A percentile compares a stretch with the other conserved stretches of the same genome.
Conservation (phyloP, 441 rosid genomes). For the Brassica balearica region DNA sequence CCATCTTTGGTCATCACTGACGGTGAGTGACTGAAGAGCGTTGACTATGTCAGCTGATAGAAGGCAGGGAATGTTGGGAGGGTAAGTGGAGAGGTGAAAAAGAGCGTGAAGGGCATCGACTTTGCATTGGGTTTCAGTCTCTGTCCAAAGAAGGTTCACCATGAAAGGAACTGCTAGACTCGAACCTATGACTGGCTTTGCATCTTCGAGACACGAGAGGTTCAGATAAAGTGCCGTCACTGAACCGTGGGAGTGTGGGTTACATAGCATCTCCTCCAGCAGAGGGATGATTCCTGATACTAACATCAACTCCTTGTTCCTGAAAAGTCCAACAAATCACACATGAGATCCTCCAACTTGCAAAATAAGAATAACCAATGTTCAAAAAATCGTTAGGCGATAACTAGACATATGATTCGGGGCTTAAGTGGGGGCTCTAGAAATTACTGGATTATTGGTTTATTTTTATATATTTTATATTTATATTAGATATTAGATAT, state of each 20-base stretch:
- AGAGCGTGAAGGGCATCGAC: constrained; percentile 95
- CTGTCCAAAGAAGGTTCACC: constrained; percentile 65
- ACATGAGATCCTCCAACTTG: constrained; percentile 14
- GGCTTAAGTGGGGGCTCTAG: too few species aligned
- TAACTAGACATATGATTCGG: too few species aligned
- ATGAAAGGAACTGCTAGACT: constrained; percentile 84
- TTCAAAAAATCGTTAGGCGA: too few species aligned
- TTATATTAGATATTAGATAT: too few species aligned
- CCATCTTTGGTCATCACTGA: constrained; percentile 70
- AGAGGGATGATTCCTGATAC: constrained; percentile 72
- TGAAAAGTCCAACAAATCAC: constrained; percentile 34
- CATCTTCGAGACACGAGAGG: constrained; percentile 83
- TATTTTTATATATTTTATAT: too few species aligned
- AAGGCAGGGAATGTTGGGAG: constrained; percentile 66
- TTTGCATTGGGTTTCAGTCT: constrained; percentile 74
- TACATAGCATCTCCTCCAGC: constrained; percentile 83
- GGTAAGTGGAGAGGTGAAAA: constrained; percentile 75
- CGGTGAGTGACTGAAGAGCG: constrained; percentile 71
- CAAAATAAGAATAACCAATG: background rate
- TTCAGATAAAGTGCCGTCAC: constrained; percentile 94
- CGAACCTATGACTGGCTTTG: constrained; percentile 78
- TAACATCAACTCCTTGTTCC: constrained; percentile 93
- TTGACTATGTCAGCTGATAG: constrained; percentile 72
- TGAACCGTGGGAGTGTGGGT: constrained; percentile 56
- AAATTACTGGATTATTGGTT: background rate